Evolutionary conservation across 2,329 filamentous ascomycete species (phyloP), one percentile per base, ranked within the genome.

Genomic region (Rugonectria rugulosa): DNA sequence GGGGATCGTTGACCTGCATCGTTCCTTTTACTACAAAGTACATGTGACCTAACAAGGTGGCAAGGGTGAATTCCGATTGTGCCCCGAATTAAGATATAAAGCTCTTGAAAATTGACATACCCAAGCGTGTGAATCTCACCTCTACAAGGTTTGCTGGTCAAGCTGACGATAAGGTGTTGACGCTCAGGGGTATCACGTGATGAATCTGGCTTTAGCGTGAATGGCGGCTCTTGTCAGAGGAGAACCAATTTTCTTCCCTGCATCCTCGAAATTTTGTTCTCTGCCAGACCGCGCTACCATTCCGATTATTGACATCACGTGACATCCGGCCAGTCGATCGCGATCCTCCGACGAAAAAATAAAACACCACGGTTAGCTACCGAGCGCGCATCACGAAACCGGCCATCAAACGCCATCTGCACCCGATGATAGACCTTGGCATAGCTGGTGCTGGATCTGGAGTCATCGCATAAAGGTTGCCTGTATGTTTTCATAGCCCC

Each of bases 111-210:
- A n/a, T n/a, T n/a, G n/a, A n/a, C n/a, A n/a, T n/a, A n/a, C n/a
- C n/a, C n/a, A n/a, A n/a, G n/a, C n/a, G n/a, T n/a, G n/a, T n/a
- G n/a, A n/a, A n/a, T 15, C 17, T 19, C 6, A 45, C 38, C n/a
- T 20, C 15, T 40, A 27, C 37, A 37, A 24, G 40, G 38, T n/a
- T 56, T 53, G 47, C 46, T 56, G 59, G 51, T 32, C 53, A 42
- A 42, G 59, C 40, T 56, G 38, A 21, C 15, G 36, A 55, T 45
- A 59, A 36, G 37, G 40, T 59, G 64, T 62, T 64, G 65, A 36
- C 24, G 50, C 41, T 63, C 57, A 63, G 60, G 61, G 66, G 63
- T 57, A 65, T 69, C 69, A 71, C 69, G 69, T 71, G 69, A 68
- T 9, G 2, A n/a, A 7, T 4, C 52, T 59, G 43, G 60, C 57